Base-by-base conservation (phyloP, 139 green algal genomes). In the Edaphochlamys debaryana region DNA sequence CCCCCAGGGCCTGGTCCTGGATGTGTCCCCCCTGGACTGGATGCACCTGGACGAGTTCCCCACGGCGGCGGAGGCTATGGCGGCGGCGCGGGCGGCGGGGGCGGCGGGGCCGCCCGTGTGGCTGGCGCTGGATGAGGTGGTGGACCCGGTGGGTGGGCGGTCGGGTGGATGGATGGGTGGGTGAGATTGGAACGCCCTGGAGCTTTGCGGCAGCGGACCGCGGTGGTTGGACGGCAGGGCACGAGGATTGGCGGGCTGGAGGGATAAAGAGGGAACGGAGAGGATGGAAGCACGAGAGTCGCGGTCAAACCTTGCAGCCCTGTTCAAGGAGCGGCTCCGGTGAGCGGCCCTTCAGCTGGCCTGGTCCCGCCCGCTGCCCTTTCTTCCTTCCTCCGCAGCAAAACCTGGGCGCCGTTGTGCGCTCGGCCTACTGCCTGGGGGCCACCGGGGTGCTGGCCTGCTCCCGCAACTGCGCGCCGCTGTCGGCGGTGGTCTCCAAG, bases 401-500 rank as follows among this genome's bases (percentile, higher is more conserved):
- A 94, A 99, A 99, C 91, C 91, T 99, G 75, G 95, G 96, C 32
- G 96, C 96, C 38, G 90, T 96, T 58, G 79, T 98, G 70, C 92
- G 96, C 36, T 95, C 86, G 25, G 95, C 94, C 2, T 88, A 94
- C 81, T 98, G 97, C 89, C 87, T 99, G 60, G 96, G 96, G 0
- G 95, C 88, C 6, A 76, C 85, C 7, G 96, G 96, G 36, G 92
- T 99, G 79, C 85, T 99, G 41, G 89, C 89, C 7, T 97, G 93
- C 87, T 56, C 58, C 30, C 85, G 89, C 50, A 98, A 99, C 91
- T 97, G 93, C 42, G 91, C 95, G 3, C 96, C 96, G 22, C 92
- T 99, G 34, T 92, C 83, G 2, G 71, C 92, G 0, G 90, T 91
- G 0, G 96, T 98, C 40, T 93, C 79, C 85, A 99, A 99, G 89